Evolutionary conservation across 345 rosid genomes (phyloP), one percentile per base, ranked within the genome.

Genomic region (Schrenkiella parvula): DNA sequence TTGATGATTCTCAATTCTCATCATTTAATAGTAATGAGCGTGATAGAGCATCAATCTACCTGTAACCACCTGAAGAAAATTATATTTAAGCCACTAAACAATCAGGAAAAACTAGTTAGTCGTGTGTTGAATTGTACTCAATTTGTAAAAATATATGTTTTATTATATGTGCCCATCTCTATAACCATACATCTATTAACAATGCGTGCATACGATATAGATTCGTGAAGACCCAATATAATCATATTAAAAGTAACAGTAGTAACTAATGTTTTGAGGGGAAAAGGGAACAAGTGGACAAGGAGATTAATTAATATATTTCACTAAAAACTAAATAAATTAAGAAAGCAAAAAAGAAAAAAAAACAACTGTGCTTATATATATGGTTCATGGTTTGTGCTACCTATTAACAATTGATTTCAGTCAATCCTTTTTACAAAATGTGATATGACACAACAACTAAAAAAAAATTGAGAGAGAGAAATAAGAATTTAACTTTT

Each of bases 181-280:
- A 55, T 54, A 8, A 54, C 71, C 66, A 25, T 56, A 57, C 72
- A 48, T 56, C 66, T 73, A n/a, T 31, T 29, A 21, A 42, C 56
- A 64, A 53, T 73, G 59, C 65, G 41, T 62, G 75, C 70, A 35
- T 28, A 76, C 43, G 31, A 55, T 63, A 37, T 28, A 69, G 46
- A 76, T 76, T 76, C 71, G 65, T 37, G 32, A 53, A 70, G 69
- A 62, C 21, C 70, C 75, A 68, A 53, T 25, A 32, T 21, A 73
- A 65, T 32, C 41, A 74, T 66, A 54, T 52, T 42, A 46, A 56
- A 65, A 46, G 41, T 32, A 55, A 55, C 48, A 13, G n/a, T 29
- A 66, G 39, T 35, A 34, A 47, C 25, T 38, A 41, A 41, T 51
- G 28, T 51, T 23, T 70, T 15, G 3, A 25, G 52, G 42, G 7